A percentile compares a stretch with the other conserved stretches of the same genome.
Evolutionary conservation across 2,329 filamentous ascomycete genomes (phyloP).

Genomic region (Ophiostoma tasmaniense): DNA sequence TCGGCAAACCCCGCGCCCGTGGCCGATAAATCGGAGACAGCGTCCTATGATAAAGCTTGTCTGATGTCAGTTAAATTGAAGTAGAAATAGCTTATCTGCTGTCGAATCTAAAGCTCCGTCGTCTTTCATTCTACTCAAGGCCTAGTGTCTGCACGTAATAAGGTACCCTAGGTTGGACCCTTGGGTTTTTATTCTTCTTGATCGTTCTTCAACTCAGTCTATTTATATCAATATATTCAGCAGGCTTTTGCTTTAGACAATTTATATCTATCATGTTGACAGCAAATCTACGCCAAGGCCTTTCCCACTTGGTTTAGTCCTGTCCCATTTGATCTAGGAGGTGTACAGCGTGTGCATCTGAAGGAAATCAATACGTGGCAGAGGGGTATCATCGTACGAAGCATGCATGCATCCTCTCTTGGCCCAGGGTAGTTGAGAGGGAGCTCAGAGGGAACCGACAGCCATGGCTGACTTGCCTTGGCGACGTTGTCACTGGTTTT

Average conservation of each 20-base stretch:
- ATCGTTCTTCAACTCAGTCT: background rate
- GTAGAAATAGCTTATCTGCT: conserved; percentile 1
- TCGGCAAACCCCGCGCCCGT: background rate
- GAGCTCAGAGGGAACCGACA: background rate
- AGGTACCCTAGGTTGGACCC: background rate
- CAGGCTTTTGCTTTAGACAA: too few relatives aligned
- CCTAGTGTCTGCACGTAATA: background rate
- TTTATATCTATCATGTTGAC: background rate
- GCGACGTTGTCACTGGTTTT: background rate
- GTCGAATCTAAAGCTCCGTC: background rate
- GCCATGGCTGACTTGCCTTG: background rate
- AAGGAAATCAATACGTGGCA: background rate
- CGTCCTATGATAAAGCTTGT: background rate
- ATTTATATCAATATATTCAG: background rate
- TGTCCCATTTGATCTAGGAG: background rate
- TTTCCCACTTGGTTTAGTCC: background rate
- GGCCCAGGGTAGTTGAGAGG: background rate
- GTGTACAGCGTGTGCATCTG: background rate
- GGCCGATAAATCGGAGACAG: background rate
- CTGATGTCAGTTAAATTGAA: background rate
- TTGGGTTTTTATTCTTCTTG: background rate
- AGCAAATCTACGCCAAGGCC: background rate
- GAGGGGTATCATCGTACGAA: conserved; percentile 2
- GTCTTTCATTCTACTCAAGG: background rate
- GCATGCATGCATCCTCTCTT: background rate